Conservation (phyloP, 2,329 filamentous ascomycete species). For the Pyrenochaeta sp. region DNA sequence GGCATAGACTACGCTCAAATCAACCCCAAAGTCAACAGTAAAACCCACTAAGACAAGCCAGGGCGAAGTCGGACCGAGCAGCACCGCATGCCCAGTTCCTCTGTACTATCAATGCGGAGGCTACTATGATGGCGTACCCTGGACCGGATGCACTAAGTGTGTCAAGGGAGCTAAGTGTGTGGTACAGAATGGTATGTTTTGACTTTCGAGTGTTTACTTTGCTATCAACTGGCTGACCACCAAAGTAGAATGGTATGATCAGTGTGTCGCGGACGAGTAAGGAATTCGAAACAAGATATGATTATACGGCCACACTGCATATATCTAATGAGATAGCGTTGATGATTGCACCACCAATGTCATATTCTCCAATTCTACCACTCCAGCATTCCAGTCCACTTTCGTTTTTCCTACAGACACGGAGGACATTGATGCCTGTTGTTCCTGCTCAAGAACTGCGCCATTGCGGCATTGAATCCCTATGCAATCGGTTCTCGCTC, state of each 20-base stretch:
- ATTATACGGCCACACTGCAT: background rate
- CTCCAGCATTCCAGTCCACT: too few species aligned
- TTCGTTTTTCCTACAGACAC: too few species aligned
- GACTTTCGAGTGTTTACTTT: too few species aligned
- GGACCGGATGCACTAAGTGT: constrained; percentile 40
- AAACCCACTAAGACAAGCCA: constrained; percentile 13
- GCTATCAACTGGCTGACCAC: constrained; percentile 6
- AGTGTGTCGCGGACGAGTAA: constrained; percentile 37
- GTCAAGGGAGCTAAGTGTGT: constrained; percentile 35
- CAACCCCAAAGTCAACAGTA: constrained; percentile 10
- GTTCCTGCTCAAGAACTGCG: too few species aligned
- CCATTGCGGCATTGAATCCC: too few species aligned
- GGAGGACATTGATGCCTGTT: too few species aligned
- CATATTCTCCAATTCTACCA: too few species aligned
- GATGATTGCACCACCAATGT: too few species aligned
- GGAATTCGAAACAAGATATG: background rate
- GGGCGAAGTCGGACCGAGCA: constrained; percentile 36
- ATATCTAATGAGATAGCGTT: background rate
- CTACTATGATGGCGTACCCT: constrained; percentile 32
- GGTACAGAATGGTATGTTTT: constrained; percentile 37
- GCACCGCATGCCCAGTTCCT: constrained; percentile 40
- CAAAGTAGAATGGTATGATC: constrained; percentile 36
- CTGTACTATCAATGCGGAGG: constrained; percentile 44
- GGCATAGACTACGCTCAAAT: constrained; percentile 11
- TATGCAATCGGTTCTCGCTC: background rate